Percentiles rank a stretch among this genome's conserved stretches.
Evolutionary conservation across 306 rosid species (phyloP).

Genomic region (Carpinus viminea): DNA sequence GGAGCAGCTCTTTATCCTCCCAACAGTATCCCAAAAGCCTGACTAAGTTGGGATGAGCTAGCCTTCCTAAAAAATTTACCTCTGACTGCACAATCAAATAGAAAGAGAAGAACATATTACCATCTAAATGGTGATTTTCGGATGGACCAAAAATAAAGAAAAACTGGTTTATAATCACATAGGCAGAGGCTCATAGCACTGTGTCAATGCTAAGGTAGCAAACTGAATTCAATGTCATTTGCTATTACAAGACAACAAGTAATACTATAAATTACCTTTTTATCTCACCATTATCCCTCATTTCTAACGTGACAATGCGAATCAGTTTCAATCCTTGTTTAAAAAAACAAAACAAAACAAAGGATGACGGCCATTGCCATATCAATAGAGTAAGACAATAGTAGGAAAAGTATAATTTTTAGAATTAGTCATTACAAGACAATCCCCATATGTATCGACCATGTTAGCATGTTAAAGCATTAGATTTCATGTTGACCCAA

Average conservation of each 20-base stretch:
- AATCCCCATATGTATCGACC: background rate
- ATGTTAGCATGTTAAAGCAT: background rate
- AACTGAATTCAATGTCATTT: background rate
- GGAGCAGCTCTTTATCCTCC: conserved; percentile 72
- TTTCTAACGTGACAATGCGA: no score
- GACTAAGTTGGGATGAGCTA: conserved; percentile 86
- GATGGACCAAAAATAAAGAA: background rate
- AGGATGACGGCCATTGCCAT: no score
- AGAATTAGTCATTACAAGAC: background rate
- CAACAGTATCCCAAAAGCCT: conserved; percentile 75
- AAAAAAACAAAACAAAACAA: no score
- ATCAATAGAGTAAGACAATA: no score
- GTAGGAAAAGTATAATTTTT: no score
- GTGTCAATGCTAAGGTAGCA: background rate
- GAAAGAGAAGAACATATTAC: conserved; percentile 3
- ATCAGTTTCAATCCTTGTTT: no score
- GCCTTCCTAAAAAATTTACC: conserved; percentile 72
- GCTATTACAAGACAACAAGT: no score
- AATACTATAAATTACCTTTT: no score
- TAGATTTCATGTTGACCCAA: background rate
- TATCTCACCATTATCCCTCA: no score
- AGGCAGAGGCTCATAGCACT: background rate
- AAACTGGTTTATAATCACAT: background rate
- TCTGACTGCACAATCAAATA: conserved; percentile 64
- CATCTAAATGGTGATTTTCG: background rate